These are phyloP conservation scores for Trametes cinnabarina DNA, from an alignment of 768 basidiomycete genomes.

Conservation along the genomic window DNA sequence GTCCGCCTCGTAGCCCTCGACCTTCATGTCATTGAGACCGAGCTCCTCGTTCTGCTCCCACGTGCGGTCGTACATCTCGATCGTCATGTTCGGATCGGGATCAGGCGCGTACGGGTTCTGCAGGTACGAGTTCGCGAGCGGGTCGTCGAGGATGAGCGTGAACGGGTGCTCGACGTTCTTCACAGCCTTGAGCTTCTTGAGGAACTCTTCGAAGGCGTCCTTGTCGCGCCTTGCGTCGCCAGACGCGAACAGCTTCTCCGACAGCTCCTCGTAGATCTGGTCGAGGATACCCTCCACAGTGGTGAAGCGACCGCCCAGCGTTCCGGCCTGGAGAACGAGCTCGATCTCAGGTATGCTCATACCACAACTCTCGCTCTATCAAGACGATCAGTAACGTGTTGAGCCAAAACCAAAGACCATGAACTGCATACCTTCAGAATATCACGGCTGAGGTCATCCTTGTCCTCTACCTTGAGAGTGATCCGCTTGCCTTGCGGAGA, in stretches of 20 bases:
- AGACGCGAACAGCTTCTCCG: slow-evolving; percentile 76
- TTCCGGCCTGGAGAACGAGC: slow-evolving; percentile 86
- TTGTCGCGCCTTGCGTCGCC: slow-evolving; percentile 65
- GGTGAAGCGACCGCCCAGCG: slow-evolving; percentile 95
- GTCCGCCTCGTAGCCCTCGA: slow-evolving; percentile 66
- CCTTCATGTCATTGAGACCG: slow-evolving; percentile 87
- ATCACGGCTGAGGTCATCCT: slow-evolving; percentile 90
- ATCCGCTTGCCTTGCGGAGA: slow-evolving; percentile 85
- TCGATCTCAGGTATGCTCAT: slow-evolving; percentile 93
- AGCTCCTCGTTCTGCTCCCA: slow-evolving; percentile 94
- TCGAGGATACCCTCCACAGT: slow-evolving; percentile 93
- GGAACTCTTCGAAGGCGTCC: slow-evolving; percentile 70
- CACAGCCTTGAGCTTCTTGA: slow-evolving; percentile 74
- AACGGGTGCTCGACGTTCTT: slow-evolving; percentile 78
- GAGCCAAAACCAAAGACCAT: background rate
- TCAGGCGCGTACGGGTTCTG: slow-evolving; percentile 98
- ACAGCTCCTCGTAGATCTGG: slow-evolving; percentile 93
- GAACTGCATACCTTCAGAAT: slow-evolving; percentile 73
- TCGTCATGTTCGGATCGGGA: slow-evolving; percentile 88
- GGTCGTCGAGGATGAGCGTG: slow-evolving; percentile 93
- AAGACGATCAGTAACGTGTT: background rate
- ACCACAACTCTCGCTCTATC: slow-evolving; percentile 89
- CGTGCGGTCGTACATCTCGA: slow-evolving; percentile 79
- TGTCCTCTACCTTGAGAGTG: slow-evolving; percentile 85
- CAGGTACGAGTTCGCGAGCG: slow-evolving; percentile 91